phyloP scores from a whole-genome alignment of 495 filamentous ascomycete genomes.

The Aspergillus cristatus region DNA sequence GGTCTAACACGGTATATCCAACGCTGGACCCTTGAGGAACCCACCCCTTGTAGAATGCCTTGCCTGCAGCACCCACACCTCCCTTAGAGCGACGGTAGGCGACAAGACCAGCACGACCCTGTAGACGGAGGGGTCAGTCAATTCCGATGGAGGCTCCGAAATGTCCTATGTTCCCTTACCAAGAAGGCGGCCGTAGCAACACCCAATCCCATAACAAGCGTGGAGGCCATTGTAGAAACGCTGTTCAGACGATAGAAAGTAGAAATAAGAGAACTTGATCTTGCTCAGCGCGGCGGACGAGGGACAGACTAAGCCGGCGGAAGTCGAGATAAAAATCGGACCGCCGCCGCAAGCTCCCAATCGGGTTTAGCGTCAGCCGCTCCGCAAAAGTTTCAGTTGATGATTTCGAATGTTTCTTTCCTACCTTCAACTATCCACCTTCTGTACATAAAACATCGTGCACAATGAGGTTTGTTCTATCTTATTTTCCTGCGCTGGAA shows the following conservation, averaged over 20 bases:
- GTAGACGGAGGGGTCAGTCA: conserved; percentile 12
- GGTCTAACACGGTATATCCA: not conserved
- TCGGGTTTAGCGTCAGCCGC: conserved; percentile 13
- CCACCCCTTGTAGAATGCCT: conserved; percentile 85
- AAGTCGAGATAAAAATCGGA: conserved; percentile 22
- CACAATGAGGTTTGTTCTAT: too few species aligned
- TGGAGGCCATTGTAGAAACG: conserved; percentile 62
- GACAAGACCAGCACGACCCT: conserved; percentile 88
- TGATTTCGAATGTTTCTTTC: too few species aligned
- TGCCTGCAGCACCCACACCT: conserved; percentile 67
- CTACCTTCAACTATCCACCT: not conserved
- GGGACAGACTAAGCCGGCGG: too few species aligned
- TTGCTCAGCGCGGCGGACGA: too few species aligned
- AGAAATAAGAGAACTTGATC: conserved; percentile 1
- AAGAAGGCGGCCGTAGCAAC: conserved; percentile 70
- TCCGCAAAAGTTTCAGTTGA: not conserved
- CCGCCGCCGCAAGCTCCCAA: conserved; percentile 10
- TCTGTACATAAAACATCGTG: not conserved
- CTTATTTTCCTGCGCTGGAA: too few species aligned
- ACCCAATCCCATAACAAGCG: conserved; percentile 68
- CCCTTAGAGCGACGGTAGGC: conserved; percentile 77
- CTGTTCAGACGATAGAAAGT: not conserved
- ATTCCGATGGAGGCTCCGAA: not conserved
- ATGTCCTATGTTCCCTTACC: conserved; percentile 36
- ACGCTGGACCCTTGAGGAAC: conserved; percentile 4